Percentiles rank a stretch among this genome's conserved stretches.
Conservation (phyloP, 148 eudicot genomes). For the Hydrangea macrophylla region DNA sequence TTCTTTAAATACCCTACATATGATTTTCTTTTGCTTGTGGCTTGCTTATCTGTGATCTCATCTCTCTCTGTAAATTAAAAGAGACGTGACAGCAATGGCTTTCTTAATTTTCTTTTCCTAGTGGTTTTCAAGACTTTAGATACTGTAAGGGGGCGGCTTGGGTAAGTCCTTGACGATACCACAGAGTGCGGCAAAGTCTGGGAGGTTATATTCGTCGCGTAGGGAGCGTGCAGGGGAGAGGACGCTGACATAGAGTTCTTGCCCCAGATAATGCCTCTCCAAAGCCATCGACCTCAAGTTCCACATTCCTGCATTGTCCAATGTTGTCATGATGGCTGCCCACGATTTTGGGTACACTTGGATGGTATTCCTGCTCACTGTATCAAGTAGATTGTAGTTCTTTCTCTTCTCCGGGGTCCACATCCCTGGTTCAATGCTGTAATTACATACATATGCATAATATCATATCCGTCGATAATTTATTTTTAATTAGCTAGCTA, state of each 20-base stretch:
- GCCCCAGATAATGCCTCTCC: conserved; percentile 27
- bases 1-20: too few species aligned
- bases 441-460: too few species aligned
- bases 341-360: conserved; percentile 40
- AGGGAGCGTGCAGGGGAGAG: conserved; percentile 31
- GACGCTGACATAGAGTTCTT: conserved; percentile 55
- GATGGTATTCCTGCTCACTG: conserved; percentile 29
- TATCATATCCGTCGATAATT: too few species aligned
- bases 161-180: conserved; percentile 49
- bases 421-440: conserved; percentile 27
- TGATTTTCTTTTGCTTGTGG: too few species aligned
- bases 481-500: background rate
- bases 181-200: conserved; percentile 31
- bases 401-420: conserved; percentile 36
- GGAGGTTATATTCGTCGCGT: conserved; percentile 47
- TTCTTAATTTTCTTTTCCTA: too few species aligned
- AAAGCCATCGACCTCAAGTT: conserved; percentile 20
- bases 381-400: conserved; percentile 37
- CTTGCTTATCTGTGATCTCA: too few species aligned
- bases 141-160: conserved; percentile 35
- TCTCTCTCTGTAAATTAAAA: background rate
- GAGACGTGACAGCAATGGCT: too few species aligned
- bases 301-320: conserved; percentile 46
- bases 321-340: conserved; percentile 29
- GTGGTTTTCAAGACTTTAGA: too few species aligned